These are phyloP conservation scores for Tubosaeta sp. DNA, from an alignment of 768 basidiomycete genomes.

Conservation along the genomic window DNA sequence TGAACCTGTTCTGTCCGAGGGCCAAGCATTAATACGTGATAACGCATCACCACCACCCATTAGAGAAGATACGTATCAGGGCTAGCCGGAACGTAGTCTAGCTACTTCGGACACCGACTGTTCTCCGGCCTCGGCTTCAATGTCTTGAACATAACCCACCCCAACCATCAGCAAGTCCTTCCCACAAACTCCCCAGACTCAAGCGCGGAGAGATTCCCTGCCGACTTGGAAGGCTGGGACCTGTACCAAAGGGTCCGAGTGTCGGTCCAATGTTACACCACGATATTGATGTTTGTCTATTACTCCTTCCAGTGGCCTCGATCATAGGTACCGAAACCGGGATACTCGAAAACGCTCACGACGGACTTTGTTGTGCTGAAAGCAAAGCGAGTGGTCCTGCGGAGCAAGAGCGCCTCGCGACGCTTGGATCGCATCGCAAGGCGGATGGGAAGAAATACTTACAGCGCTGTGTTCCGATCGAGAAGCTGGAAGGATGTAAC, in stretches of 20 bases:
- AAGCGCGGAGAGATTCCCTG: slow-evolving; percentile 22
- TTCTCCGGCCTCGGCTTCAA: background rate
- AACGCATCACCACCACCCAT: background rate
- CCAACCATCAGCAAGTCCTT: background rate
- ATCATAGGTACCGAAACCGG: slow-evolving; percentile 8
- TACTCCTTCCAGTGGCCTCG: background rate
- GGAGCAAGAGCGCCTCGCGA: slow-evolving; percentile 52
- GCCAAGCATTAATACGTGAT: too few relatives aligned
- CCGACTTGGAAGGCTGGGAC: slow-evolving; percentile 36
- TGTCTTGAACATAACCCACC: background rate
- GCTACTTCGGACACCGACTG: background rate
- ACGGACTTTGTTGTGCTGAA: slow-evolving; percentile 56
- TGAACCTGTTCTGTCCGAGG: too few relatives aligned
- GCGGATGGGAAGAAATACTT: slow-evolving; percentile 64
- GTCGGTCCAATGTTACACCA: slow-evolving; percentile 36
- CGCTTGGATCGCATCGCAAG: slow-evolving; percentile 54
- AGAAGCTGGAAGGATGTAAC: slow-evolving; percentile 71
- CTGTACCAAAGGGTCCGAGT: slow-evolving; percentile 34
- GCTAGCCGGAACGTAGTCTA: background rate
- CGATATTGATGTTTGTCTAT: slow-evolving; percentile 26
- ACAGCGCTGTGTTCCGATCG: slow-evolving; percentile 63
- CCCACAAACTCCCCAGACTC: slow-evolving; percentile 12
- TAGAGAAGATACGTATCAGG: background rate
- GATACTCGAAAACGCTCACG: slow-evolving; percentile 54
- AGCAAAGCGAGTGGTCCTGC: slow-evolving; percentile 31